Base-by-base conservation (phyloP, 1,284 basidiomycete genomes). In the Termitomyces sp. region DNA sequence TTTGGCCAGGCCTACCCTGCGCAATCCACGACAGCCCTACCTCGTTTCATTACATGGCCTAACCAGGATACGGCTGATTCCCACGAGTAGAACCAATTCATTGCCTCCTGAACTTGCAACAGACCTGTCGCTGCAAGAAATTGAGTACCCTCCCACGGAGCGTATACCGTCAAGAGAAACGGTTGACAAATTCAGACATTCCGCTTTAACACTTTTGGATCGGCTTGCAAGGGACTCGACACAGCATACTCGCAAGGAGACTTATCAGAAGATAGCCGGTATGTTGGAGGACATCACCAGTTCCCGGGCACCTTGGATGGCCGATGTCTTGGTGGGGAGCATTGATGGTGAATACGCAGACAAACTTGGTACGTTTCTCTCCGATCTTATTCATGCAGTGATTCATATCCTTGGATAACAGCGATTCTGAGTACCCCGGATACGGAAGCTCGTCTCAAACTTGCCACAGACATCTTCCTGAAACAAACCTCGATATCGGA, bases 401-500 rank as follows among this genome's bases (percentile, higher is more conserved):
- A 56, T 51, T 55, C 26, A 52, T 43, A 24, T 45, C 41, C 39
- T 26, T 55, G 54, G 52, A 43, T 45, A 40, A 44, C 61, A 85
- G 86, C 81, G 21, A 80, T 87, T 54, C 73, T 90, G 36, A 73
- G 77, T 8, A 78, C 81, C 2, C 71, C 74, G 1, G 79, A 83
- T 54, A 68, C 80, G 38, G 77, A 84, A 56, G 77, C 77, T 6
- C 83, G 88, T 38, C 74, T 90, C 13, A 74, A 74, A 33, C 79
- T 81, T 30, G 84, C 87, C 0, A 83, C 84, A 2, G 76, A 80
- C 51, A 76, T 90, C 15, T 85, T 90, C 64, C 69, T 82, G 46
- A 90, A 89, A 62, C 83, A 86, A 52, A 73, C 82, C 4, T 85
- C 86, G 26, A 88, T 91, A 34, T 81, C 83, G 13, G 88, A 91